These are phyloP conservation scores for Domatiomyces catenatus DNA, from an alignment of 2,329 filamentous ascomycete genomes.

Conservation along the genomic window DNA sequence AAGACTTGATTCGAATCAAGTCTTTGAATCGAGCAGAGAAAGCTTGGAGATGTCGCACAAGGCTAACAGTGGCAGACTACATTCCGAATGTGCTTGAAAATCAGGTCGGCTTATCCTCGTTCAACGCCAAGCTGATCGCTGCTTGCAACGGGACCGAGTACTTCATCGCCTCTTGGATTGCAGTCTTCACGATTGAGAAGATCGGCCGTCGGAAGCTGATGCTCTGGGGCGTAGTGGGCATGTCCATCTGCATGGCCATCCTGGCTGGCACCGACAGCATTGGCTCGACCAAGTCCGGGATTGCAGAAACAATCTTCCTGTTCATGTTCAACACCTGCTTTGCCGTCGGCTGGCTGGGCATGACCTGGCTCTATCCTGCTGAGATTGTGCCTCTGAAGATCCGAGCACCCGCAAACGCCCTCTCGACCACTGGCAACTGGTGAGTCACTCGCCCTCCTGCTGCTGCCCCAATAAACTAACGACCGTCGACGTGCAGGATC, in stretches of 20 bases:
- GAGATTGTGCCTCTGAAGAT: conserved; percentile 41
- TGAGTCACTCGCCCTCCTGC: too few relatives aligned
- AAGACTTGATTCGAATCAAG: too few relatives aligned
- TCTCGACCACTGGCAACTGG: conserved; percentile 5
- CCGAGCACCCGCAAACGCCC: conserved; percentile 2
- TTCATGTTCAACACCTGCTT: conserved; percentile 48
- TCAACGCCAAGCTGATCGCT: conserved; percentile 36
- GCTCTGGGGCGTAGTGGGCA: conserved; percentile 51
- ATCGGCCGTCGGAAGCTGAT: conserved; percentile 50
- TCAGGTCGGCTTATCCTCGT: conserved; percentile 25
- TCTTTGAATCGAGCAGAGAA: too few relatives aligned
- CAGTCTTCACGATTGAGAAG: conserved; percentile 36
- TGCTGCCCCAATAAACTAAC: conserved; percentile 36
- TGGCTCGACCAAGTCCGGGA: conserved; percentile 32
- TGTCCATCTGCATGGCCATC: conserved; percentile 52
- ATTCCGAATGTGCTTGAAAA: conserved; percentile 29
- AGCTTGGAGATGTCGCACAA: too few relatives aligned
- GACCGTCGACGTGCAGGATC: conserved; percentile 47
- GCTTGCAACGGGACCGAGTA: conserved; percentile 40
- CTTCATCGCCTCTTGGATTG: conserved; percentile 35
- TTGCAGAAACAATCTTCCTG: conserved; percentile 41
- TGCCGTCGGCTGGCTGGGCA: conserved; percentile 43
- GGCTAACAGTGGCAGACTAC: too few relatives aligned
- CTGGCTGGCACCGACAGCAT: conserved; percentile 29
- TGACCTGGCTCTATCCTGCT: conserved; percentile 48